Percentiles rank a stretch among this genome's conserved stretches.
Evolutionary conservation across 1,284 basidiomycete genomes (phyloP).

Genomic region (Leccinum pachyderme): DNA sequence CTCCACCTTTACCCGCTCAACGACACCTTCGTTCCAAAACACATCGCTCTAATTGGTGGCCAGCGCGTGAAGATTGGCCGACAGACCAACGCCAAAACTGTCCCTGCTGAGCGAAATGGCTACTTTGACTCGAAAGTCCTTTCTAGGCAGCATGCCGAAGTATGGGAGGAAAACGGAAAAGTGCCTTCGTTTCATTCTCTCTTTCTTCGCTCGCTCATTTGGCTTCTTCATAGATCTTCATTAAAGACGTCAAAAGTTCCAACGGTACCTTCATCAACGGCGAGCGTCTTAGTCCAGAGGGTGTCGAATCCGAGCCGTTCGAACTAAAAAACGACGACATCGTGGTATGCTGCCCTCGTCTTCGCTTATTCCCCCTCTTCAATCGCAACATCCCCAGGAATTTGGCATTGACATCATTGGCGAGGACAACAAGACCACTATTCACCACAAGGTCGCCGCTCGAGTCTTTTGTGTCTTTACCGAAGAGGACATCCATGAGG

Average conservation of each 20-base stretch:
- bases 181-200: conserved; percentile 40
- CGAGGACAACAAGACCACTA: conserved; percentile 97
- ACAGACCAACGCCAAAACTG: conserved; percentile 96
- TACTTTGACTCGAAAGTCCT: conserved; percentile 98
- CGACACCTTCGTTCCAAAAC: conserved; percentile 94
- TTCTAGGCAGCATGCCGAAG: conserved; percentile 94
- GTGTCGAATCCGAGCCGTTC: conserved; percentile 89
- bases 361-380: background rate
- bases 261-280: conserved; percentile 99
- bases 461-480: conserved; percentile 88
- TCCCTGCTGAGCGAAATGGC: conserved; percentile 92
- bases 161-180: conserved; percentile 92
- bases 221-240: conserved; percentile 70
- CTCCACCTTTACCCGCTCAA: conserved; percentile 95
- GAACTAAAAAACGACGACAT: conserved; percentile 96
- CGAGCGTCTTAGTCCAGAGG: conserved; percentile 87
- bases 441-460: conserved; percentile 98
- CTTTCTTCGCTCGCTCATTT: conserved; percentile 3
- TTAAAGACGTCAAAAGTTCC: conserved; percentile 97
- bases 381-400: conserved; percentile 58
- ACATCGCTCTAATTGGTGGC: conserved; percentile 79
- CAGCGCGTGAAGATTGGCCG: conserved; percentile 93
- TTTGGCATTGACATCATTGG: conserved; percentile 99
- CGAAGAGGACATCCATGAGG: conserved; percentile 79
- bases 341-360: conserved; percentile 51